Conservation (phyloP, 352 stramenopile genomes). For the Phytopythium oedochilum region DNA sequence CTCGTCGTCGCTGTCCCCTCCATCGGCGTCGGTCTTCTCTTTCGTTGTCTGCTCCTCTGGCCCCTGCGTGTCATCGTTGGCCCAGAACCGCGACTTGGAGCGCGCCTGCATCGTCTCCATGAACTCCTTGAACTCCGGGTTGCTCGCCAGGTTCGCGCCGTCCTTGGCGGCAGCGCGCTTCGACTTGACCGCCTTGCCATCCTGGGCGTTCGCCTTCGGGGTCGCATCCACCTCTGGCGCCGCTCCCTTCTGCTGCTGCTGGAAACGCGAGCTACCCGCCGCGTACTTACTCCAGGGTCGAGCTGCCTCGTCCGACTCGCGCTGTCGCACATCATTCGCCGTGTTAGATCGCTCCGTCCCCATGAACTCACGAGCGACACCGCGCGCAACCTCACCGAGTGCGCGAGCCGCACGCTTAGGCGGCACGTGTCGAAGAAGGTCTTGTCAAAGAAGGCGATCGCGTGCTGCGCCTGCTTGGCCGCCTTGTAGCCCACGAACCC, state of each 20-base stretch:
- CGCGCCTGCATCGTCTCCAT: conserved; percentile 89
- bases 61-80: conserved; percentile 84
- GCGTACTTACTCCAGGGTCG: conserved; percentile 90
- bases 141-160: conserved; percentile 24
- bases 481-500: conserved; percentile 85
- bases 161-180: conserved; percentile 4
- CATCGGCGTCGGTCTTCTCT: conserved; percentile 21
- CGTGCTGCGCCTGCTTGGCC: conserved; percentile 44
- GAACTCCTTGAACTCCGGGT: conserved; percentile 83
- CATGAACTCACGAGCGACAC: too few relatives aligned
- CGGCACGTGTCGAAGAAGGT: conserved; percentile 90
- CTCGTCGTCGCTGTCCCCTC: conserved; percentile 60
- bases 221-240: conserved; percentile 6
- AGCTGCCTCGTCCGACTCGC: conserved; percentile 51
- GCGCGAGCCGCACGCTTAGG: conserved; percentile 80
- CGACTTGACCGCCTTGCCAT: conserved; percentile 12
- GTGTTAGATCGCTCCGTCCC: too few relatives aligned
- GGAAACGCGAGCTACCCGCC: conserved; percentile 71
- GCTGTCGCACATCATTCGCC: conserved; percentile 10
- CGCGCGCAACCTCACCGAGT: conserved; percentile 29
- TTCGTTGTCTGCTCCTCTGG: conserved; percentile 17
- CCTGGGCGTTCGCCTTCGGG: conserved; percentile 16
- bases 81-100: conserved; percentile 88
- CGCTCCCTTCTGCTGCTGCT: conserved; percentile 25
- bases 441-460: conserved; percentile 70